Percentiles rank a stretch among this genome's conserved stretches.
Evolutionary conservation across 768 basidiomycete species (phyloP).

Genomic region (Pholiota molesta): DNA sequence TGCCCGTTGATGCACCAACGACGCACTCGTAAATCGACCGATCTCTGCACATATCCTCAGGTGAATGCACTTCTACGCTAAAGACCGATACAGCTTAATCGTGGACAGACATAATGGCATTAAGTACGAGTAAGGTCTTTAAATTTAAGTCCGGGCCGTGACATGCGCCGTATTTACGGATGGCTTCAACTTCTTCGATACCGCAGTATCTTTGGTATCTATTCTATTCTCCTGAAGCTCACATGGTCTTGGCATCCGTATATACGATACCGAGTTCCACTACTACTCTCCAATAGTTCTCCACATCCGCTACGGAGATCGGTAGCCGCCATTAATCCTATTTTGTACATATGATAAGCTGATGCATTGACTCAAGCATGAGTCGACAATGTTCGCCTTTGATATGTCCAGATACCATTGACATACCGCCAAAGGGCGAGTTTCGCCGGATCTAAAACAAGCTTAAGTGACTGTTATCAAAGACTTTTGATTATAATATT

Average conservation of each 20-base stretch:
- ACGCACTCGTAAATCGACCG: too few relatives aligned
- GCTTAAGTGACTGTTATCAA: too few relatives aligned
- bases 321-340: background rate
- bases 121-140: background rate
- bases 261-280: background rate
- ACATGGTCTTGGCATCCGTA: background rate
- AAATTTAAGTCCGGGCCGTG: background rate
- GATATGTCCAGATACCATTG: background rate
- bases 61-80: too few relatives aligned
- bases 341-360: background rate
- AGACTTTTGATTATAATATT: too few relatives aligned
- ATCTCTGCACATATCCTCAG: too few relatives aligned
- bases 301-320: background rate
- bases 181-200: background rate
- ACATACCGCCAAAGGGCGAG: background rate
- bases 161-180: background rate
- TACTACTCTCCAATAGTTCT: background rate
- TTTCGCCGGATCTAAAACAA: background rate
- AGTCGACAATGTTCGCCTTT: background rate
- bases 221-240: background rate
- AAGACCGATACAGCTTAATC: background rate
- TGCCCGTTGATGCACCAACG: too few relatives aligned
- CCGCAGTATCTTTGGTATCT: background rate
- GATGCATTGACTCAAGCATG: background rate
- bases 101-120: background rate